A percentile compares a stretch with the other conserved stretches of the same genome.
Evolutionary conservation across 192 early-diverging fungal species (phyloP).

Genomic region (Coemansia sp.): DNA sequence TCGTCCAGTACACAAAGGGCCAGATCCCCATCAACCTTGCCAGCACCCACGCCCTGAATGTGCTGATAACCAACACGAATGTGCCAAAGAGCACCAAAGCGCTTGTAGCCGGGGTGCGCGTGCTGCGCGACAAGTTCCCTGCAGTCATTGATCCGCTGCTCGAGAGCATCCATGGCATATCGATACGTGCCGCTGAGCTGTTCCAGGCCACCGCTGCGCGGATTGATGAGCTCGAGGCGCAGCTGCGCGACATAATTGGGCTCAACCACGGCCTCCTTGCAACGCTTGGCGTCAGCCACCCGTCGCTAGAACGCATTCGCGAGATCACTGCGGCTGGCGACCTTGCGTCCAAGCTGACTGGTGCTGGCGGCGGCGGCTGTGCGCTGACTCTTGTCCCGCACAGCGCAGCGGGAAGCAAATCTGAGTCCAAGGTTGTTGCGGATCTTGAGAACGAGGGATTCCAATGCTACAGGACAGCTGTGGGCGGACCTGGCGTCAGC

Average conservation of each 20-base stretch:
- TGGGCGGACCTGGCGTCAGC: slow-evolving; percentile 69
- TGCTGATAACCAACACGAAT: slow-evolving; percentile 87
- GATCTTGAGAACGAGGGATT: slow-evolving; percentile 66
- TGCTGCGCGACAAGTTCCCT: slow-evolving; percentile 59
- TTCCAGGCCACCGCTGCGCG: slow-evolving; percentile 16
- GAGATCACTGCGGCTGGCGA: slow-evolving; percentile 64
- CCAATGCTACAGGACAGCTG: slow-evolving; percentile 68
- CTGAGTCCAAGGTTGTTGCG: slow-evolving; percentile 47
- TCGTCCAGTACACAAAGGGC: slow-evolving; percentile 71
- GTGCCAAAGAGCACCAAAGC: slow-evolving; percentile 88
- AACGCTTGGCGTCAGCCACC: slow-evolving; percentile 84
- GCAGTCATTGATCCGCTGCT: slow-evolving; percentile 65
- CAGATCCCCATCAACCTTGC: slow-evolving; percentile 55
- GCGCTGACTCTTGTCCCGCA: slow-evolving; percentile 74
- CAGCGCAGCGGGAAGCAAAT: background rate
- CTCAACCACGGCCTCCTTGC: slow-evolving; percentile 84
- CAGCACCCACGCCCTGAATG: slow-evolving; percentile 64
- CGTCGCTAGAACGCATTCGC: slow-evolving; percentile 76
- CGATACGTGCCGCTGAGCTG: slow-evolving; percentile 35
- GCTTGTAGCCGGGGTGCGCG: slow-evolving; percentile 80
- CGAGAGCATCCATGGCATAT: slow-evolving; percentile 69
- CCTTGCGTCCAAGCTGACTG: slow-evolving; percentile 88
- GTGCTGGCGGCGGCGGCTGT: slow-evolving; percentile 97
- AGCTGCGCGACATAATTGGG: slow-evolving; percentile 64
- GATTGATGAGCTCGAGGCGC: slow-evolving; percentile 12